Evolutionary conservation across 2,329 filamentous ascomycete species (phyloP), one percentile per base, ranked within the genome.

Genomic region (Talaromyces marneffei): DNA sequence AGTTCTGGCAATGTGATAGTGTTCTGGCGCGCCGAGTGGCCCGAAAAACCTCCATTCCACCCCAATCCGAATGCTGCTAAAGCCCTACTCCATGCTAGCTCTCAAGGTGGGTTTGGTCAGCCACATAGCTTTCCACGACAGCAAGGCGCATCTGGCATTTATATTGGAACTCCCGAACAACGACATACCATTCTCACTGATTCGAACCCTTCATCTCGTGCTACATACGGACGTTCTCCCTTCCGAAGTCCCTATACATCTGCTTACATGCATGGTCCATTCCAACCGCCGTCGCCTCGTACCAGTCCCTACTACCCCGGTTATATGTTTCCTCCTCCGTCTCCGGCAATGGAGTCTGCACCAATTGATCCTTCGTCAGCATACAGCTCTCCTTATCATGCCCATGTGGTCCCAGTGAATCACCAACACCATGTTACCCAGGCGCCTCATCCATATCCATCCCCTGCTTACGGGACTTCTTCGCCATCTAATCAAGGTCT

Each of bases 1-100:
- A 91, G 88, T 71, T 74, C 83, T 60, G 90, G 89, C 54, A 91
- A 84, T 67, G 78, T 89, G 52, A 85, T 92, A 46, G 88, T 93
- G 16, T 81, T 88, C 68, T 95, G 90, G 91, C 85, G 87, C 71
- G 84, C 89, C 2, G 87, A 91, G 71, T 95, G 90, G 91, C 90
- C 90, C 44, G 83, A 86, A 65, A 78, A 84, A 31, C 83, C 88
- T n/a, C 89, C 89, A 0, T 93, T 93, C 72, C 81, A 85, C 65
- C 81, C 84, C 23, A 81, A 88, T 65, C 84, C 85, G 60, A 77
- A 77, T 39, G 72, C 75, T 33, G 74, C 76, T 14, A 78, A 78
- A 65, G 69, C 75, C 62, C 65, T 72, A 37, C 71, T 74, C 46
- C 74, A 78, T 62, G 66, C 71, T 9, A 67, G 70, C 50, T 65